Evolutionary conservation across 2,329 filamentous ascomycete species (phyloP), one percentile per base, ranked within the genome.

Genomic region (Fusarium concolor): DNA sequence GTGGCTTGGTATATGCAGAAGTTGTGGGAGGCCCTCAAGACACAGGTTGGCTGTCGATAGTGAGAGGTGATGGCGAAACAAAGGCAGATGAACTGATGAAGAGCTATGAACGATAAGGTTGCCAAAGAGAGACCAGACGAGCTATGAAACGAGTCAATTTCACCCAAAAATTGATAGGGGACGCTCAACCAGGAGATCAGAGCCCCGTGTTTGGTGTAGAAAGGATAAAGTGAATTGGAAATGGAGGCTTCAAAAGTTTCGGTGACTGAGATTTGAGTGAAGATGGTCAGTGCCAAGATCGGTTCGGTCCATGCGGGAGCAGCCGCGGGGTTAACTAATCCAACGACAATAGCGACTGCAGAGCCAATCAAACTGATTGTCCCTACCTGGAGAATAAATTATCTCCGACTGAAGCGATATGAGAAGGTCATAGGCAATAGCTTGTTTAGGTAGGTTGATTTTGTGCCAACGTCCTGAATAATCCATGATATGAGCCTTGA

Each of bases 231-330:
- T 56, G 18, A 35, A 33, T 62, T 56, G 47, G n/a, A 22, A 45
- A 37, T 50, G 42, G 56, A 56, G 53, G 61, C 56, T 53, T 61
- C 52, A 46, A 46, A 59, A 66, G 60, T 44, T 57, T 68, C 53
- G 56, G 66, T 57, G 67, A 66, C 61, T 31, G 37, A 52, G 49
- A 26, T 24, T 33, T 15, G 31, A 33, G 12, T 31, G 29, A 26
- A 12, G 26, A 44, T 52, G 47, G 65, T 56, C 61, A 53, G 60
- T 56, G 61, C 61, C 60, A 61, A 61, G 46, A 50, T 68, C 46
- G 62, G 57, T 26, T 68, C 65, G 65, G 60, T 67, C 61, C 65
- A 69, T 42, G 47, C 65, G 66, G 66, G 61, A 68, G 67, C 61
- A 68, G 56, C 66, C 65, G 66, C 52, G 61, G 66, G 62, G 61